Evolutionary conservation across 495 filamentous ascomycete genomes (phyloP), one percentile per base, ranked within the genome.

Genomic region (Penicillium antarcticum): DNA sequence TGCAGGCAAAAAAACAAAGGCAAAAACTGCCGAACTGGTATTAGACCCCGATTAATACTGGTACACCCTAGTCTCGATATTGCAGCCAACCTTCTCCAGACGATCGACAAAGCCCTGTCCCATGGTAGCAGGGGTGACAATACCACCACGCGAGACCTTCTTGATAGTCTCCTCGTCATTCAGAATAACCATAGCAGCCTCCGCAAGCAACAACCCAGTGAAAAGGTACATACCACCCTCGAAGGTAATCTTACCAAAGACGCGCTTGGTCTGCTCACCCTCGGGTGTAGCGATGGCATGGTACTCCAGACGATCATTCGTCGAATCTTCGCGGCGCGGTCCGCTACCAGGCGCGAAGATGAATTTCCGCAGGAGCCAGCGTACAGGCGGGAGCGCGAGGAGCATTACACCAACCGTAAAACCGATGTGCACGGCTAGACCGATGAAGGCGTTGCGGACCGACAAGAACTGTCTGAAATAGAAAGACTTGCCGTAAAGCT

Each of bases 111-210:
- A 91, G 24, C 75, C 73, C 65, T 91, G 86, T 0, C 91, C 91
- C 33, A 96, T 68, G 34, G 81, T 87, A n/a, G 89, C 87, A n/a
- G 91, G 79, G 1, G 91, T 96, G 16, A 91, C 82, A 19, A 95
- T 72, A 9, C 89, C 89, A 19, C 88, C 85, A 0, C 78, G 72
- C 1, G 88, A 73, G 16, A 80, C 71, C 55, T 77, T 76, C 46
- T 74, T 79, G 10, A 78, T 65, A 18, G 77, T 76, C 29, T 81
- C 60, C 42, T 84, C 81, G 26, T 88, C 80, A 19, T 82, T 71
- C 13, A 95, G 72, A 26, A 96, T 70, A 3, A 84, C 80, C 53
- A 84, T 79, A 1, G 88, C 91, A 5, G 83, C 89, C 64, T 91
- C 80, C 1, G 82, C 78, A 19, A 89, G 44, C 45, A 87, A 70